Evolutionary conservation across 164 flowering plant genomes (phyloP), one percentile per base, ranked within the genome.

Genomic region (Amborella trichopoda): DNA sequence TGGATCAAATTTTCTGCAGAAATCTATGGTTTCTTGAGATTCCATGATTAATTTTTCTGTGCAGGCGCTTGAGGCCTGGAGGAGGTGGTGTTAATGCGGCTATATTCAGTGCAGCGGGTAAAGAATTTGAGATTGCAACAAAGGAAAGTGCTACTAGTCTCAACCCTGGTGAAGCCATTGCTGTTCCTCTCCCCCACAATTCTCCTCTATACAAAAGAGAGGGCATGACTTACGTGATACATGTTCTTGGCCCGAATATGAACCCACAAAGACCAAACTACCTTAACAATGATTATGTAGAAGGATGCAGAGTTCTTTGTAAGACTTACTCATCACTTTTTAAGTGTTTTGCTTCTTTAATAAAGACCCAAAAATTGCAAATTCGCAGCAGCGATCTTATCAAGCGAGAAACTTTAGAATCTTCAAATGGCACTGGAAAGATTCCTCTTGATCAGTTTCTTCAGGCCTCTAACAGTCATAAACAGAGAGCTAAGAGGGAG

Each of bases 31-130:
- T 18, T n/a, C 13, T 18, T 58, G 14, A 52, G 40, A 40, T 11
- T 49, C n/a, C n/a, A n/a, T n/a, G n/a, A n/a, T n/a, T n/a, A n/a
- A n/a, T 37, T 22, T 28, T 22, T 32, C 34, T 27, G 4, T 70
- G 71, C 80, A 83, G 98, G 96, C 69, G 89, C 48, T 63, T 90
- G 50, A 86, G 75, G 69, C 83, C 98, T 23, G 94, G 93, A 54
- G 98, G 98, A 52, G 98, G 98, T 50, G 98, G 96, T 5, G 98
- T 87, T 18, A 86, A 86, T 71, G 96, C 94, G 40, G 83, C 98
- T 52, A 83, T 91, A 52, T 91, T 63, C 61, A 74, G 40, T 40
- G 98, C 94, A 57, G 96, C 90, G 27, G 98, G 98, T 49, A 59
- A 80, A 40, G 65, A 45, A 16, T 55, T 91, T 26, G 95, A 83